Conservation (phyloP, 108 stramenopile genomes). For the Cyclotella baltica region DNA sequence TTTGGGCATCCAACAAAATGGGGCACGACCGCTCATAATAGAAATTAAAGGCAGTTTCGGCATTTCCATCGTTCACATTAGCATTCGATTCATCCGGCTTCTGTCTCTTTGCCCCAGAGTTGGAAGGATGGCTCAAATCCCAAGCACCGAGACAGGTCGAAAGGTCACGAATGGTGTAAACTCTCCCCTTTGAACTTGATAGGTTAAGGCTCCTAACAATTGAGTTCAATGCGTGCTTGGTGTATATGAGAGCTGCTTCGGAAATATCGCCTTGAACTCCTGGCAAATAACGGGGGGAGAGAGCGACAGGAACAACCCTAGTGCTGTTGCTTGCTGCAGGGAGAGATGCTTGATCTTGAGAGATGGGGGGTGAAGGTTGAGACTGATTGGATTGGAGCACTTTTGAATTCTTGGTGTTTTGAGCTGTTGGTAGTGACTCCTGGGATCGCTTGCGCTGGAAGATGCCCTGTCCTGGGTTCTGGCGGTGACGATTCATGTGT, state of each 20-base stretch:
- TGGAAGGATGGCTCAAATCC: slow-evolving; percentile 39
- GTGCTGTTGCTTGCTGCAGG: not conserved
- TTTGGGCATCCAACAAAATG: slow-evolving; percentile 44
- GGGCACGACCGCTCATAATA: slow-evolving; percentile 54
- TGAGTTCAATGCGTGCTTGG: slow-evolving; percentile 47
- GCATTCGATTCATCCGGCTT: slow-evolving; percentile 12
- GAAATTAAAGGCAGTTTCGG: slow-evolving; percentile 45
- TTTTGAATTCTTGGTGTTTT: not conserved
- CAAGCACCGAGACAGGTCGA: slow-evolving; percentile 54
- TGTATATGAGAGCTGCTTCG: slow-evolving; percentile 46
- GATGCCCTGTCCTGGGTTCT: slow-evolving; percentile 8
- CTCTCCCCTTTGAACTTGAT: slow-evolving; percentile 2
- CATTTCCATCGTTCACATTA: slow-evolving; percentile 32
- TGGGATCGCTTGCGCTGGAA: slow-evolving; percentile 1
- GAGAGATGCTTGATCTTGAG: not conserved
- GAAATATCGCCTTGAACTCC: slow-evolving; percentile 31
- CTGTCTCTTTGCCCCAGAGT: slow-evolving; percentile 15
- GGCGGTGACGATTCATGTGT: slow-evolving; percentile 33
- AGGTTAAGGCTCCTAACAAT: slow-evolving; percentile 37
- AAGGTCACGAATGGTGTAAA: slow-evolving; percentile 45
- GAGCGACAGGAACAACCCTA: slow-evolving; percentile 29
- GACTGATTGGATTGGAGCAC: not conserved
- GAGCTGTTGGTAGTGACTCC: not conserved
- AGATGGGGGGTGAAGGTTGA: not conserved
- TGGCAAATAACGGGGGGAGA: slow-evolving; percentile 19